Conservation (phyloP, 2,329 filamentous ascomycete species). For the Blastomyces parvus region DNA sequence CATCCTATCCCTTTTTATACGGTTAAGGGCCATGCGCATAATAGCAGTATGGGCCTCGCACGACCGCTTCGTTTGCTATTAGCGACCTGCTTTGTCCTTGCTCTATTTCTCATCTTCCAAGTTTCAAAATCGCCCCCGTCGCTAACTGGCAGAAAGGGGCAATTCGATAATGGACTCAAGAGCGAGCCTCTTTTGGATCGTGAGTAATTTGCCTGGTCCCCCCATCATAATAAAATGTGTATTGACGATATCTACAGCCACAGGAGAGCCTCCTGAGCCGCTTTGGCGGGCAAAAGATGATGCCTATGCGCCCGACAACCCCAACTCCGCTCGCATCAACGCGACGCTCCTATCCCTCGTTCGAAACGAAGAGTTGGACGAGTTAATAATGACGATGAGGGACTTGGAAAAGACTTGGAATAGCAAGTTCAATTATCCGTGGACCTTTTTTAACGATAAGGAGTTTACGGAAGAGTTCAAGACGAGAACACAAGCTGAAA, state of each 20-base stretch:
- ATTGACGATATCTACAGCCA: slow-evolving; percentile 46
- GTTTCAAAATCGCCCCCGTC: slow-evolving; percentile 51
- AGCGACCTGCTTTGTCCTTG: slow-evolving; percentile 59
- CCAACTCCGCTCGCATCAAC: slow-evolving; percentile 74
- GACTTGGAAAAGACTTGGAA: slow-evolving; percentile 96
- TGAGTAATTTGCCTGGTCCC: slow-evolving; percentile 40
- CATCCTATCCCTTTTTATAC: not conserved
- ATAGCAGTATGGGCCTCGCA: slow-evolving; percentile 63
- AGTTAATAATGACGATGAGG: slow-evolving; percentile 76
- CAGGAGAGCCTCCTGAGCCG: slow-evolving; percentile 69
- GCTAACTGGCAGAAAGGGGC: slow-evolving; percentile 24
- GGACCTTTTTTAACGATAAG: slow-evolving; percentile 97
- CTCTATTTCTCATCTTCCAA: slow-evolving; percentile 70
- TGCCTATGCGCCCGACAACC: slow-evolving; percentile 67
- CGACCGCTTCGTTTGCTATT: slow-evolving; percentile 73
- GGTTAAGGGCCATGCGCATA: slow-evolving; percentile 10
- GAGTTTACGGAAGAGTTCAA: slow-evolving; percentile 94
- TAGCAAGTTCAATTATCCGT: slow-evolving; percentile 97
- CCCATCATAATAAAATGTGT: slow-evolving; percentile 6
- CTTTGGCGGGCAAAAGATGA: slow-evolving; percentile 63
- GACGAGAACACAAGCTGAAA: slow-evolving; percentile 63
- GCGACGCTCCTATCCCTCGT: slow-evolving; percentile 88
- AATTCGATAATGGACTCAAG: slow-evolving; percentile 51
- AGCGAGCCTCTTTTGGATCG: slow-evolving; percentile 80
- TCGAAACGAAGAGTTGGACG: slow-evolving; percentile 77